Evolutionary conservation across 257 asterid genomes (phyloP), one percentile per base, ranked within the genome.

Genomic region (Penstemon eatonii): DNA sequence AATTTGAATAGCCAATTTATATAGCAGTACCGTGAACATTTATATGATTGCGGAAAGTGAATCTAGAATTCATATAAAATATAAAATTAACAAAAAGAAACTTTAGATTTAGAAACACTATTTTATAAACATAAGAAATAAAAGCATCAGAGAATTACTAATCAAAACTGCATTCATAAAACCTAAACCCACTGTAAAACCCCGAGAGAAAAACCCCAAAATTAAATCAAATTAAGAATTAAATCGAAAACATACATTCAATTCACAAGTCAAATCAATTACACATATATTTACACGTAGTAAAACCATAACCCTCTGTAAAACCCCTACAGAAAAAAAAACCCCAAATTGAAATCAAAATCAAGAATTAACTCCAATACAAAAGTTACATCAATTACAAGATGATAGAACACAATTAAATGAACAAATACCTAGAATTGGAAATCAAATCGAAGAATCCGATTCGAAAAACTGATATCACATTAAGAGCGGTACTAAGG

Each of bases 251-350:
- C 33, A 1, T 25, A 25, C 2, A 25, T 25, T 25, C 33, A 25
- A 25, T 25, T 2, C 33, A 25, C 33, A 25, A 2, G 33, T 25
- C 33, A 25, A 0, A 25, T 25, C 33, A 25, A 25, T 25, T 25
- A 25, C 33, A 25, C 33, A 25, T 25, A 25, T 25, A 25, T 25
- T 25, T 25, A 25, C 33, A 25, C 33, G 10, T 46, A 46, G 70
- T 51, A 47, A 55, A 72, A 47, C 56, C 77, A 73, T 69, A 81
- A 70, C 68, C 80, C 84, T 65, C 80, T 56, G 75, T 71, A 71
- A 82, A 82, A 75, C 81, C 87, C 80, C 25, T 8, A 44, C 33
- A 49, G 44, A 38, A 13, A 42, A 43, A n/a, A 40, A n/a, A 56
- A 37, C 43, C 69, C 50, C 63, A 12, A 63, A 36, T 49, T 39